Evolutionary conservation across 768 basidiomycete genomes (phyloP), one percentile per base, ranked within the genome.

Genomic region (Pleurotus giganteus): DNA sequence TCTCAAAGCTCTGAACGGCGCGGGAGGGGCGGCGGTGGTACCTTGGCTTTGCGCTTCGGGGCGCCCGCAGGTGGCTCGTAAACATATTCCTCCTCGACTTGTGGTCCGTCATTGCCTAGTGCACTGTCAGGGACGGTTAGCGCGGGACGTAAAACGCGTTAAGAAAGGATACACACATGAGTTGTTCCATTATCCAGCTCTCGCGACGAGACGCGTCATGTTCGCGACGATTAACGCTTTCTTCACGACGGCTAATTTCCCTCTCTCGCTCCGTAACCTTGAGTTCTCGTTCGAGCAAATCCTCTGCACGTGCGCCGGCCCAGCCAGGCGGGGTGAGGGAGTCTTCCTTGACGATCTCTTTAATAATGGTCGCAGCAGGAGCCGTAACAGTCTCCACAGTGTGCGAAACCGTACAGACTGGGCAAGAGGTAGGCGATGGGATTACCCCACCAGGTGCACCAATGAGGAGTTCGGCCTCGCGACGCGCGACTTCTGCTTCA

Each of bases 1-100:
- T 90, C 90, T 91, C 86, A 91, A 81, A 91, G 86, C 86, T 90
- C 88, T 75, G 89, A 86, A 81, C 87, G 89, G 82, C 88, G 88
- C 78, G 83, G 83, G 77, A 77, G 75, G 76, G 86, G 83, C 76
- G 87, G 83, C 72, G 89, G 49, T 36, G 49, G 82, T 92, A 92
- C 90, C 90, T 92, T 92, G 84, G 83, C 75, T 85, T 86, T 91
- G 73, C 88, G 85, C 74, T 85, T 87, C 56, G 79, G 60, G 63
- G 79, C 60, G 63, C 70, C 74, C 60, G 79, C 73, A 28, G 84
- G 84, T 69, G 49, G 49, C 49, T 90, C 89, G 79, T 91, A 92
- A 46, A 84, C 71, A 68, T 86, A 83, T 66, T 92, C 90, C 66
- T 92, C 90, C 66, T 92, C 89, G 29, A 90, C 83, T 50, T 82